phyloP scores from a whole-genome alignment of 2,329 filamentous ascomycete species.

The Pyrenochaeta sp. region DNA sequence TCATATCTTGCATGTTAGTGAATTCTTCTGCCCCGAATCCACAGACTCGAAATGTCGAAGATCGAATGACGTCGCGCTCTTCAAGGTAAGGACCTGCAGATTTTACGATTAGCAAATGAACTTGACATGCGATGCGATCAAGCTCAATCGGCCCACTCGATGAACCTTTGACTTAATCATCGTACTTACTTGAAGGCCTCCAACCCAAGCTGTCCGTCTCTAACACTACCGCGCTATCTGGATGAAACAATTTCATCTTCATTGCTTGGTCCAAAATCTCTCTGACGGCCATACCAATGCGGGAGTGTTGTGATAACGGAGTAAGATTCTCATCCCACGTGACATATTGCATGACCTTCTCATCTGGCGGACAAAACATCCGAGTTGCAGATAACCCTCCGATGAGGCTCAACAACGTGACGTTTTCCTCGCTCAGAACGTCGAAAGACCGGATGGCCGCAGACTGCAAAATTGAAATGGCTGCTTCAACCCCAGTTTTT shows the following conservation, averaged over 20 bases:
- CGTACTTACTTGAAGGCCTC: background rate
- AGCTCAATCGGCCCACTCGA: background rate
- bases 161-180: background rate
- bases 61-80: conserved; percentile 40
- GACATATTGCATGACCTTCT: conserved; percentile 55
- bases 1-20: conserved; percentile 23
- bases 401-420: conserved; percentile 35
- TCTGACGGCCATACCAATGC: conserved; percentile 30
- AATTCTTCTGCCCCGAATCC: conserved; percentile 46
- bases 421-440: conserved; percentile 36
- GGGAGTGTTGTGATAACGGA: conserved; percentile 40
- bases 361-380: conserved; percentile 55
- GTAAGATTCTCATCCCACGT: conserved; percentile 54
- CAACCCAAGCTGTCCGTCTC: background rate
- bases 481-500: conserved; percentile 64
- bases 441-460: conserved; percentile 61
- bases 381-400: conserved; percentile 46
- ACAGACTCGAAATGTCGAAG: conserved; percentile 36
- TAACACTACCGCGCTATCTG: background rate
- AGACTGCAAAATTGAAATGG: conserved; percentile 59
- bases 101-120: background rate
- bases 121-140: background rate
- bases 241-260: conserved; percentile 25
- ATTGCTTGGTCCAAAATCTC: conserved; percentile 35
- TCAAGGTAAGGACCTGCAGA: conserved; percentile 23